phyloP scores from a whole-genome alignment of 225 moss, liverwort and hornwort species.

The Asterella californica region DNA sequence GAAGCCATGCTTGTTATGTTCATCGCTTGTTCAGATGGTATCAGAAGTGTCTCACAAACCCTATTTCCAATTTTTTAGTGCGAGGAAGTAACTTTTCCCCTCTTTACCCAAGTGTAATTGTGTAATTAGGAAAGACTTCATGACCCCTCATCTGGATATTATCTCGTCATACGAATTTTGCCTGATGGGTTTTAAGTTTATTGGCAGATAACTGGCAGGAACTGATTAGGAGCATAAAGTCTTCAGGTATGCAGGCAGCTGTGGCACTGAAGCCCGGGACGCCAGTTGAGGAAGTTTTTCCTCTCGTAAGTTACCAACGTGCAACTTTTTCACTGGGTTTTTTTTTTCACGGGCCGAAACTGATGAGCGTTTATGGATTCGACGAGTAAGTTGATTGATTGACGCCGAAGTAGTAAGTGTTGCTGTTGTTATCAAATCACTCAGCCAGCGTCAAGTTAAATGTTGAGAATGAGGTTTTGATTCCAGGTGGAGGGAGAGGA shows the following conservation, averaged over 20 bases:
- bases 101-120: neutral
- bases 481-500: slow-evolving; percentile 68
- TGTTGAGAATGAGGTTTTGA: neutral
- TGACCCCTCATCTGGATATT: too few species aligned
- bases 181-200: neutral
- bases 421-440: neutral
- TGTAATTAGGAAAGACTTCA: neutral
- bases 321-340: too few species aligned
- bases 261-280: slow-evolving; percentile 87
- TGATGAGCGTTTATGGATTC: neutral
- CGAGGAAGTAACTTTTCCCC: neutral
- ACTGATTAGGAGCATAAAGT: slow-evolving; percentile 73
- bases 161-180: neutral
- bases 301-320: slow-evolving; percentile 54
- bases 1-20: too few species aligned
- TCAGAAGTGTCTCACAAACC: too few species aligned
- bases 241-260: slow-evolving; percentile 80
- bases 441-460: neutral
- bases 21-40: too few species aligned
- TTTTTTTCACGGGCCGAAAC: neutral
- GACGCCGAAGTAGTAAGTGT: neutral
- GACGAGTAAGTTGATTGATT: neutral
- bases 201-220: slow-evolving; percentile 78
- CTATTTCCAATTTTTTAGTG: too few species aligned
- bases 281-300: slow-evolving; percentile 75